phyloP scores from a whole-genome alignment of 2,329 filamentous ascomycete genomes.

The Colletotrichum sublineola region DNA sequence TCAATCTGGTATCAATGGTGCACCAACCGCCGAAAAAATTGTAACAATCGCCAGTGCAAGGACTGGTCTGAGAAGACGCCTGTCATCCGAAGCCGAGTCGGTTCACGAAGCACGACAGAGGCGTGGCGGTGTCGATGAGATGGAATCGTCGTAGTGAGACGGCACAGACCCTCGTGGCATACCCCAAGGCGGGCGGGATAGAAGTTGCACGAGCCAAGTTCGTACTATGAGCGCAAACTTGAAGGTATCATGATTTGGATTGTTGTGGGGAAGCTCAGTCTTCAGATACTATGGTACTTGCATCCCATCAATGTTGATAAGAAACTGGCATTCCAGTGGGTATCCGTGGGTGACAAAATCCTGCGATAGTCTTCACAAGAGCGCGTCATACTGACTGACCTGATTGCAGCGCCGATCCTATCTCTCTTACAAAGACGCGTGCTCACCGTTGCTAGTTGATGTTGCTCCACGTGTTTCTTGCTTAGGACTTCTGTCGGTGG shows the following conservation, averaged over 20 bases:
- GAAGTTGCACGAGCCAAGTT: conserved; percentile 7
- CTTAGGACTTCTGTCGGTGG: not conserved
- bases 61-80: too few species aligned
- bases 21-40: not conserved
- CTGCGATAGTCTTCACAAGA: not conserved
- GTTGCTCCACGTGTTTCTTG: not conserved
- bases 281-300: not conserved
- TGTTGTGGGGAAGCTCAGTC: not conserved
- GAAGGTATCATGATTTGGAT: not conserved
- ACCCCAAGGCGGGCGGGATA: not conserved
- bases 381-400: not conserved
- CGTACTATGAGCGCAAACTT: conserved; percentile 14
- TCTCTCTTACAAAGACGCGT: not conserved
- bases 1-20: not conserved
- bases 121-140: not conserved
- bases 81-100: not conserved
- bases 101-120: conserved; percentile 13
- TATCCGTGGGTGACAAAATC: not conserved
- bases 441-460: not conserved
- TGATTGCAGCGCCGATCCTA: not conserved
- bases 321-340: not conserved
- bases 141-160: conserved; percentile 18
- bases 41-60: not conserved
- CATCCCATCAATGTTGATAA: not conserved
- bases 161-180: conserved; percentile 32